phyloP scores from a whole-genome alignment of 73 alveolate genomes.

The Uronychia setigera region DNA sequence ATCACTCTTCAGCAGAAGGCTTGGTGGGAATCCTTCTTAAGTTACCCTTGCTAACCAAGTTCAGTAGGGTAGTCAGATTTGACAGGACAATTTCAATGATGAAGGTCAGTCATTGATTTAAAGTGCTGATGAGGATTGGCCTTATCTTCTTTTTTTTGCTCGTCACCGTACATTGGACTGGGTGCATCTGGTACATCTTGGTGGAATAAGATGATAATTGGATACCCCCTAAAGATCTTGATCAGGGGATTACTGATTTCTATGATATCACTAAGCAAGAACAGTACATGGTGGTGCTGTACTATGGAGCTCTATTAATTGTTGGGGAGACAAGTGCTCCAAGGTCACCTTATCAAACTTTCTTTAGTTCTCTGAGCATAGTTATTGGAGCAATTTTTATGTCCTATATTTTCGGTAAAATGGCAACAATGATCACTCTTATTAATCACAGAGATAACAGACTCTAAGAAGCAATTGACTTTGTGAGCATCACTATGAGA shows the following conservation, averaged over 20 bases:
- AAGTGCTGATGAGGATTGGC: slow-evolving; percentile 45
- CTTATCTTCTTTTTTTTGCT: slow-evolving; percentile 48
- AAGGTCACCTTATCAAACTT: slow-evolving; percentile 9
- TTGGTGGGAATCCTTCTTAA: not conserved
- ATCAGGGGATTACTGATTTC: slow-evolving; percentile 37
- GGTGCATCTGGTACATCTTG: slow-evolving; percentile 71
- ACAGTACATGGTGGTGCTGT: slow-evolving; percentile 46
- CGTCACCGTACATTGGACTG: slow-evolving; percentile 65
- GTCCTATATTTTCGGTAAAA: slow-evolving; percentile 66
- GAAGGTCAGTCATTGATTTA: slow-evolving; percentile 49
- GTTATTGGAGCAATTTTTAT: slow-evolving; percentile 59
- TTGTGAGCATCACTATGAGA: slow-evolving; percentile 48
- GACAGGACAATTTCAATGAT: slow-evolving; percentile 50
- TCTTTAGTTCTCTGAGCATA: slow-evolving; percentile 41
- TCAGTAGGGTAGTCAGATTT: slow-evolving; percentile 55
- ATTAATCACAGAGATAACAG: slow-evolving; percentile 51
- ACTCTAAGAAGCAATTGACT: slow-evolving; percentile 47
- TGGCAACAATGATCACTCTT: slow-evolving; percentile 60
- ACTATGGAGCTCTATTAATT: slow-evolving; percentile 47
- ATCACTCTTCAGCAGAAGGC: not conserved
- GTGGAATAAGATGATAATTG: slow-evolving; percentile 40
- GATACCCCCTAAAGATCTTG: slow-evolving; percentile 61
- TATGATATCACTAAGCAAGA: slow-evolving; percentile 6
- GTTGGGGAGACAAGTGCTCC: slow-evolving; percentile 62
- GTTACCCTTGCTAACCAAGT: slow-evolving; percentile 44